Evolutionary conservation across 2,329 filamentous ascomycete genomes (phyloP).

Genomic region (Colletotrichum echinochloae): DNA sequence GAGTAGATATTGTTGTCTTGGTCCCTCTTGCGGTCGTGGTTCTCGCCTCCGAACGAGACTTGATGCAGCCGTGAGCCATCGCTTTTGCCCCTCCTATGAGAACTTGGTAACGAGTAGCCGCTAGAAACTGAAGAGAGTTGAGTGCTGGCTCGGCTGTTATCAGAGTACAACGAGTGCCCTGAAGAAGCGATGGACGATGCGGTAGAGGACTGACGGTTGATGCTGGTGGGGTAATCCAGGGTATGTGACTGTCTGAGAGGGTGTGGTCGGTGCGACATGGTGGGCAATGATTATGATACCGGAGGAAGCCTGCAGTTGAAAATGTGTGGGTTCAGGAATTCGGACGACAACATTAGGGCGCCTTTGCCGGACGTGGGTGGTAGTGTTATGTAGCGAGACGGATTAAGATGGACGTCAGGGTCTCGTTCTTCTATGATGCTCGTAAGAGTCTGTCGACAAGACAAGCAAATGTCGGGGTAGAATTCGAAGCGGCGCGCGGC

Average conservation of each 20-base stretch:
- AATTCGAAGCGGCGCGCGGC: slow-evolving; percentile 27
- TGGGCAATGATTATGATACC: slow-evolving; percentile 43
- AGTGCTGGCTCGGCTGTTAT: slow-evolving; percentile 74
- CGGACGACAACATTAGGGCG: slow-evolving; percentile 47
- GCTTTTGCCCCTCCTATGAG: slow-evolving; percentile 81
- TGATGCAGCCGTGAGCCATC: slow-evolving; percentile 69
- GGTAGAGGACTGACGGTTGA: slow-evolving; percentile 75
- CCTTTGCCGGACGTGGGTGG: slow-evolving; percentile 33
- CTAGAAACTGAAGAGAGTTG: slow-evolving; percentile 79
- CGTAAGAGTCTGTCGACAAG: slow-evolving; percentile 1
- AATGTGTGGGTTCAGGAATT: slow-evolving; percentile 42
- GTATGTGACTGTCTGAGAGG: slow-evolving; percentile 69
- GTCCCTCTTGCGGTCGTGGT: slow-evolving; percentile 50
- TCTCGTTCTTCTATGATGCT: slow-evolving; percentile 20
- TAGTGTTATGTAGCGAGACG: slow-evolving; percentile 22
- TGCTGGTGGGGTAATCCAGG: slow-evolving; percentile 57
- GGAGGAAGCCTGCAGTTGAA: slow-evolving; percentile 44
- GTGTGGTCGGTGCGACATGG: slow-evolving; percentile 69
- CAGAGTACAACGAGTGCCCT: slow-evolving; percentile 71
- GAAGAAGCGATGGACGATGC: slow-evolving; percentile 79
- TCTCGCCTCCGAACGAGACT: slow-evolving; percentile 49
- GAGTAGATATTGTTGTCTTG: slow-evolving; percentile 74
- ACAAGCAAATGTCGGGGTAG: slow-evolving; percentile 7
- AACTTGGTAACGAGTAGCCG: slow-evolving; percentile 59
- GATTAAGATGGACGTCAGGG: slow-evolving; percentile 26